Conservation (phyloP, 2,329 filamentous ascomycete species). For the Penicillium oxalicum region DNA sequence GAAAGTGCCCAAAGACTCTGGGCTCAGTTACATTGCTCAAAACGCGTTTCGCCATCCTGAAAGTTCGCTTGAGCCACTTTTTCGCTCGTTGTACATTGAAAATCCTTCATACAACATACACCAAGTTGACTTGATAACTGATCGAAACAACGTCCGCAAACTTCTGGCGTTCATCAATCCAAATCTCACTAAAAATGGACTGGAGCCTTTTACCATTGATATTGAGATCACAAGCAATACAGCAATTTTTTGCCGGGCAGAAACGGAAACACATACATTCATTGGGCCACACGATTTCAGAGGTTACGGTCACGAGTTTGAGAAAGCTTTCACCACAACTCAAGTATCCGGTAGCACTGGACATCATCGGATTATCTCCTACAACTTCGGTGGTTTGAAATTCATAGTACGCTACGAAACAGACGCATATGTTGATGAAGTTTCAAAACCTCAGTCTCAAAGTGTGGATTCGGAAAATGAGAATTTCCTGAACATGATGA, state of each 20-base stretch:
- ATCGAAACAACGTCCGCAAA: constrained; percentile 37
- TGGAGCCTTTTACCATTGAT: constrained; percentile 39
- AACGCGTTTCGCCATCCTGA: constrained; percentile 43
- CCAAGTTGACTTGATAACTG: constrained; percentile 40
- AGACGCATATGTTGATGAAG: constrained; percentile 36
- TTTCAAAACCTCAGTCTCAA: background rate
- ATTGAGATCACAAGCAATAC: constrained; percentile 39
- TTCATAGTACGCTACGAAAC: constrained; percentile 42
- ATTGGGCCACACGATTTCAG: constrained; percentile 34
- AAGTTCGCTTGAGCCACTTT: constrained; percentile 44
- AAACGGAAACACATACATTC: constrained; percentile 23
- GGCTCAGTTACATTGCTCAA: constrained; percentile 41
- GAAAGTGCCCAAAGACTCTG: constrained; percentile 27
- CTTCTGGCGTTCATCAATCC: constrained; percentile 39
- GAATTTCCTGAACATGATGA: constrained; percentile 16
- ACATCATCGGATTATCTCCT: constrained; percentile 45
- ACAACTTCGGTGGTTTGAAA: constrained; percentile 38
- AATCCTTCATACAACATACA: constrained; percentile 36
- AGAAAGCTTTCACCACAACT: constrained; percentile 40
- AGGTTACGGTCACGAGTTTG: constrained; percentile 44
- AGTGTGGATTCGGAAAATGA: constrained; percentile 1
- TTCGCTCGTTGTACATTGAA: constrained; percentile 39
- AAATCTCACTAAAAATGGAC: constrained; percentile 14
- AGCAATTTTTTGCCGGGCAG: constrained; percentile 35
- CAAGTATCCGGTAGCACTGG: constrained; percentile 36